phyloP scores from a whole-genome alignment of 768 basidiomycete species.

The Clavaria fumosa region DNA sequence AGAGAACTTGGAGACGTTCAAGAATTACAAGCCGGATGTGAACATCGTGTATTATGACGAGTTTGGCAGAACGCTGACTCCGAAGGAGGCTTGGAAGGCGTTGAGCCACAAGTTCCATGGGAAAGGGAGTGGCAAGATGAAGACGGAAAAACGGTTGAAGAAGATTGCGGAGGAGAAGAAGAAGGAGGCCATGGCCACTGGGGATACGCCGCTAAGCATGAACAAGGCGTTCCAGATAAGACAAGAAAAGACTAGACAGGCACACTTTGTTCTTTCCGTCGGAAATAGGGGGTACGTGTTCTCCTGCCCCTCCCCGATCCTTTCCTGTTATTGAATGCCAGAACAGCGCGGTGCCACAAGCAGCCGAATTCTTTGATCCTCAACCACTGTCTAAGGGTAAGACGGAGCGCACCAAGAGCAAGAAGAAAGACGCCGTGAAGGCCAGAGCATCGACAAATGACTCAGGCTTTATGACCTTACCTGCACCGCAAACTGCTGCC shows the following conservation, averaged over 20 bases:
- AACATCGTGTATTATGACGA: constrained; percentile 96
- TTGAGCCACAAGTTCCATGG: constrained; percentile 97
- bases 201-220: constrained; percentile 94
- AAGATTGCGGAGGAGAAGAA: constrained; percentile 98
- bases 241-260: constrained; percentile 88
- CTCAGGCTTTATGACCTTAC: constrained; percentile 59
- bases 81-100: constrained; percentile 98
- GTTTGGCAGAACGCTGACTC: constrained; percentile 73
- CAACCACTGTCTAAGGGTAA: constrained; percentile 74
- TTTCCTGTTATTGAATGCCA: constrained; percentile 6
- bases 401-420: constrained; percentile 58
- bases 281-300: constrained; percentile 73
- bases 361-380: constrained; percentile 61
- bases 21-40: constrained; percentile 92
- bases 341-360: constrained; percentile 72
- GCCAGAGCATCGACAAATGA: constrained; percentile 32
- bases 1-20: constrained; percentile 67
- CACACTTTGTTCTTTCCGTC: constrained; percentile 90
- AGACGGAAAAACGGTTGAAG: constrained; percentile 92
- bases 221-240: constrained; percentile 84
- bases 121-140: constrained; percentile 91
- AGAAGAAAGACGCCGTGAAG: constrained; percentile 59
- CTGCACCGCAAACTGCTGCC: constrained; percentile 33
- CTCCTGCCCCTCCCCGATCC: neutral
- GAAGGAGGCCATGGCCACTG: constrained; percentile 83